Evolutionary conservation across 176 grass and related monocot species (phyloP).

Genomic region (Poa annua): DNA sequence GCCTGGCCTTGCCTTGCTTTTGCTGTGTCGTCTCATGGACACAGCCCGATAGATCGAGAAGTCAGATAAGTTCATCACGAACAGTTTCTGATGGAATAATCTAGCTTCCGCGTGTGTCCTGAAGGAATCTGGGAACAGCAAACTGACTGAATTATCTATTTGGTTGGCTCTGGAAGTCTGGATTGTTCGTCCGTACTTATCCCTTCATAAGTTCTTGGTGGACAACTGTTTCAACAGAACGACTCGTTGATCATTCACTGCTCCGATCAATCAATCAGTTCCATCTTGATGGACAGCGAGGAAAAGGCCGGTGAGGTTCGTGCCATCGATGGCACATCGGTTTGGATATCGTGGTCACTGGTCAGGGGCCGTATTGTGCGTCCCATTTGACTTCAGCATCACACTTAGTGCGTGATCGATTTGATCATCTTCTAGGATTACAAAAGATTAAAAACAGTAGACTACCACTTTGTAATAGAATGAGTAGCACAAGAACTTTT

Average conservation of each 20-base stretch:
- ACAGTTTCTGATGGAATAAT: neutral
- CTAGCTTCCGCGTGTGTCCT: neutral
- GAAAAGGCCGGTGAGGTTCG: neutral
- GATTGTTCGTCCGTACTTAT: neutral
- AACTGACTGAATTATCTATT: neutral
- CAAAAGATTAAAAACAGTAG: neutral
- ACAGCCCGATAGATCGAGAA: neutral
- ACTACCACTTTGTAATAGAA: too few relatives aligned
- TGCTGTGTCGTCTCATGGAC: neutral
- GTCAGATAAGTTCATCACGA: neutral
- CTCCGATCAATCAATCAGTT: conserved; percentile 28
- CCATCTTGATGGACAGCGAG: neutral
- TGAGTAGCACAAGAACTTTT: too few relatives aligned
- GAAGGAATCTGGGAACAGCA: conserved; percentile 11
- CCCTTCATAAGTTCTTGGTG: neutral
- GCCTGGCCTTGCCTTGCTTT: neutral
- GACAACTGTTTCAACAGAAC: neutral
- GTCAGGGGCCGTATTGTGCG: neutral
- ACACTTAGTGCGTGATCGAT: conserved; percentile 1
- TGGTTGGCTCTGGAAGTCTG: conserved; percentile 5
- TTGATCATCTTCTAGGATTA: neutral
- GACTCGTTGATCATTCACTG: neutral
- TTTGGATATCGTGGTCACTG: neutral
- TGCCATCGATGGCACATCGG: neutral
- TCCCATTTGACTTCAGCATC: conserved; percentile 28